These are phyloP conservation scores for Cladosporium phlei DNA, from an alignment of 2,329 filamentous ascomycete genomes.

Conservation along the genomic window DNA sequence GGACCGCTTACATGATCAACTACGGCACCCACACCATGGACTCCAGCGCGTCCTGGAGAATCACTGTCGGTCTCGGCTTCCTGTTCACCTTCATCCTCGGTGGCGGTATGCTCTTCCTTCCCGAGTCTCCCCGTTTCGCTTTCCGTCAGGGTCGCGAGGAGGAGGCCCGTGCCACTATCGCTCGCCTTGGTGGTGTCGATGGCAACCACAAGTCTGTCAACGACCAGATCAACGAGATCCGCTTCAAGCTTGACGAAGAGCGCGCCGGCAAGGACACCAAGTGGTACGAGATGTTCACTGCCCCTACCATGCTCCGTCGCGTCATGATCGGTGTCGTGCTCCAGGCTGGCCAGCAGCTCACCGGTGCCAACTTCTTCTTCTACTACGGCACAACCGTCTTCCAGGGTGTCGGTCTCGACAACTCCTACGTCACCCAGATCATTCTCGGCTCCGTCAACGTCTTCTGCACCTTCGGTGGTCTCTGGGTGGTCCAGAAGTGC, in stretches of 20 bases:
- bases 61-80: conserved; percentile 31
- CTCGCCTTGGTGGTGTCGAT: conserved; percentile 25
- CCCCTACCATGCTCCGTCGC: conserved; percentile 28
- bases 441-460: conserved; percentile 48
- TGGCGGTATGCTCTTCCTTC: conserved; percentile 31
- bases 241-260: conserved; percentile 31
- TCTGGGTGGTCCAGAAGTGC: conserved; percentile 47
- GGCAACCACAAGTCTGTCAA: conserved; percentile 24
- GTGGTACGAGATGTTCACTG: conserved; percentile 30
- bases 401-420: conserved; percentile 30
- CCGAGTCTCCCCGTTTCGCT: conserved; percentile 30
- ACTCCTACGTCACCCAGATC: conserved; percentile 44
- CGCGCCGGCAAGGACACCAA: conserved; percentile 19
- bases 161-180: conserved; percentile 28
- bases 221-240: conserved; percentile 28
- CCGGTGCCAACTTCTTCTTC: conserved; percentile 41
- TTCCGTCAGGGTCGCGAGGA: conserved; percentile 29
- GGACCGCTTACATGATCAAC: conserved; percentile 30
- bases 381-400: conserved; percentile 40
- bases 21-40: conserved; percentile 25
- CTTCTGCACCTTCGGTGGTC: conserved; percentile 42
- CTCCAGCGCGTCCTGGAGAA: conserved; percentile 27
- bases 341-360: conserved; percentile 32
- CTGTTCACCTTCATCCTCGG: conserved; percentile 31
- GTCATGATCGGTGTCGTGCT: conserved; percentile 29